Conservation (phyloP, 2,329 filamentous ascomycete genomes). For the Xylaria multiplex region DNA sequence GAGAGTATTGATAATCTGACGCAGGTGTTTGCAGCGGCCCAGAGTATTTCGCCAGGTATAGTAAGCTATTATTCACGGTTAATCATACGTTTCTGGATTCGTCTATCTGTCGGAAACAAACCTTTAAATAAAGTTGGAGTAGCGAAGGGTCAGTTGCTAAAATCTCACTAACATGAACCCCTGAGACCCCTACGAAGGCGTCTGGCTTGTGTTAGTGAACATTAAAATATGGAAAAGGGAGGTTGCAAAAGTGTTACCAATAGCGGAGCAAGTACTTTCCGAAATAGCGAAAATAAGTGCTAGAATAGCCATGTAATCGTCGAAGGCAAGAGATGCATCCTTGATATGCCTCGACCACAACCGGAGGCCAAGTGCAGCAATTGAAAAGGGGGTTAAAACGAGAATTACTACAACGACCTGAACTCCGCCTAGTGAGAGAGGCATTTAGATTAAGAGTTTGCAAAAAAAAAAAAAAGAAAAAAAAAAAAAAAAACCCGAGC, state of each 20-base stretch:
- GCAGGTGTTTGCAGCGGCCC: constrained; percentile 34
- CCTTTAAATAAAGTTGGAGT: background rate
- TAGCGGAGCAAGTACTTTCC: background rate
- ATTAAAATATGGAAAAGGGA: background rate
- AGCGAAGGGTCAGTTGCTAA: background rate
- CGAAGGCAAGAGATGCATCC: constrained; percentile 26
- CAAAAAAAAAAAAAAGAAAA: no score
- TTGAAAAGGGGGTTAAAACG: constrained; percentile 13
- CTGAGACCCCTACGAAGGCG: background rate
- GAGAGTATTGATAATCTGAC: constrained; percentile 38
- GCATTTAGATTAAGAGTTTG: background rate
- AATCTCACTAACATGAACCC: background rate
- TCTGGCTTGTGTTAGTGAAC: constrained; percentile 6
- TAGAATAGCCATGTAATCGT: constrained; percentile 35
- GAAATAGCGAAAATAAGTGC: constrained; percentile 15
- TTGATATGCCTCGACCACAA: constrained; percentile 32
- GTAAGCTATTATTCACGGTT: background rate
- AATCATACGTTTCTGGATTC: no score
- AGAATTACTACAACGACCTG: constrained; percentile 15
- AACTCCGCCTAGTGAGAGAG: background rate
- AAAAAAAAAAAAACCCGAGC: no score
- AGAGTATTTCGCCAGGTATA: constrained; percentile 2
- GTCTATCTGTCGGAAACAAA: background rate
- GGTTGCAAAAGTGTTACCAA: background rate
- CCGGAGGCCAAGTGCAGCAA: constrained; percentile 26